Evolutionary conservation across 352 stramenopile species (phyloP).

Genomic region (Phytophthora hybrid): DNA sequence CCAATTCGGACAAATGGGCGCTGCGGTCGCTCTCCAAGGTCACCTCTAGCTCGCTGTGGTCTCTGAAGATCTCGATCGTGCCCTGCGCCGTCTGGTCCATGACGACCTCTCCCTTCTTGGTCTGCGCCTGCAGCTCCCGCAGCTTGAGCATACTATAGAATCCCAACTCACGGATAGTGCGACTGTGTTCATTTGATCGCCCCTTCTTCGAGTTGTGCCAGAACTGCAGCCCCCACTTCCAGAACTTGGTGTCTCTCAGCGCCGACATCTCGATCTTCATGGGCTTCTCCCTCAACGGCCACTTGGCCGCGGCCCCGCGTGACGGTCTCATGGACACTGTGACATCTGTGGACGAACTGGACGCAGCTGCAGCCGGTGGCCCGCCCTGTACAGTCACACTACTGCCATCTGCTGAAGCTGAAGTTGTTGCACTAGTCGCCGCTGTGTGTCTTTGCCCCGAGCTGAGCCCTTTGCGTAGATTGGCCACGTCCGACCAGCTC

Average conservation of each 20-base stretch:
- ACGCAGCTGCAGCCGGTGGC: conserved; percentile 46
- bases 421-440: conserved; percentile 21
- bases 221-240: conserved; percentile 89
- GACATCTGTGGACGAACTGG: conserved; percentile 35
- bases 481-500: conserved; percentile 80
- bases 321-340: conserved; percentile 32
- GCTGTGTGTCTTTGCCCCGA: no score
- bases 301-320: conserved; percentile 44
- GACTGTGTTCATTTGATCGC: conserved; percentile 78
- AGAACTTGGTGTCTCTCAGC: conserved; percentile 84
- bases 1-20: conserved; percentile 73
- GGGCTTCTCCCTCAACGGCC: conserved; percentile 62
- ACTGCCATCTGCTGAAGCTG: conserved; percentile 40
- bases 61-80: conserved; percentile 83
- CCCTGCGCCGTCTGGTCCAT: conserved; percentile 90
- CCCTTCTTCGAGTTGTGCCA: conserved; percentile 85
- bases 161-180: conserved; percentile 82
- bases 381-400: conserved; percentile 47
- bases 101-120: conserved; percentile 83
- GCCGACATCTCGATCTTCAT: conserved; percentile 88
- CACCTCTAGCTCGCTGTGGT: conserved; percentile 61
- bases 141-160: conserved; percentile 92
- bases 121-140: conserved; percentile 73
- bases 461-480: conserved; percentile 57
- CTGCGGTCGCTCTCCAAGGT: conserved; percentile 81